A percentile compares a stretch with the other conserved stretches of the same genome.
Evolutionary conservation across 352 stramenopile genomes (phyloP).

Genomic region (Pythium sp.): DNA sequence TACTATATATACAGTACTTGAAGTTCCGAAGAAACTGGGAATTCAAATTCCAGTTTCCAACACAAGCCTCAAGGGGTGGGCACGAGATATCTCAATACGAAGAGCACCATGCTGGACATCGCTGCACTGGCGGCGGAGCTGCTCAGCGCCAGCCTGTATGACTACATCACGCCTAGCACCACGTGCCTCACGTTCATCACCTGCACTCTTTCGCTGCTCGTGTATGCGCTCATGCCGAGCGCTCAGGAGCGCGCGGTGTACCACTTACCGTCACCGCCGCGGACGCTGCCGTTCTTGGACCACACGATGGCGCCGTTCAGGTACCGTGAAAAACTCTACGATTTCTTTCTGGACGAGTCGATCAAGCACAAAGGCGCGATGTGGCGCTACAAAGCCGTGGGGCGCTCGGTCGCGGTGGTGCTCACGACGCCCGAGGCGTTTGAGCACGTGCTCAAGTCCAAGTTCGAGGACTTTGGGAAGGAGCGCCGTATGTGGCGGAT

Average conservation of each 20-base stretch:
- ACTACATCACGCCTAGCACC: neutral
- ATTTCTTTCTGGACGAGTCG: slow-evolving; percentile 38
- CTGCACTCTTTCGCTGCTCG: neutral
- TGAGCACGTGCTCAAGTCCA: slow-evolving; percentile 36
- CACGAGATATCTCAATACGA: neutral
- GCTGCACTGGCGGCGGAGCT: neutral
- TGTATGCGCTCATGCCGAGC: neutral
- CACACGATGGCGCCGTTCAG: slow-evolving; percentile 29
- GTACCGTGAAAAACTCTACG: slow-evolving; percentile 27
- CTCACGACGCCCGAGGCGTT: slow-evolving; percentile 23
- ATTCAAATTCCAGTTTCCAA: neutral
- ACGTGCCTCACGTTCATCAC: neutral
- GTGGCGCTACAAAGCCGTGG: slow-evolving; percentile 9
- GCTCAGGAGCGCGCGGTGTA: slow-evolving; percentile 1
- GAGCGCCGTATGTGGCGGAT: slow-evolving; percentile 20
- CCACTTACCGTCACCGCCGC: slow-evolving; percentile 13
- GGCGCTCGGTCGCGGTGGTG: slow-evolving; percentile 18
- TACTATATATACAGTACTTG: neutral
- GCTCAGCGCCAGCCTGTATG: neutral
- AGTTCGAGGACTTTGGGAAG: slow-evolving; percentile 62
- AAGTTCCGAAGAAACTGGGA: neutral
- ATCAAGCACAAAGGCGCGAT: slow-evolving; percentile 16
- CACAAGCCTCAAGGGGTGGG: neutral
- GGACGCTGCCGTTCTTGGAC: slow-evolving; percentile 30
- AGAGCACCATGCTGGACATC: neutral